Evolutionary conservation across 768 basidiomycete genomes (phyloP), one percentile per base, ranked within the genome.

Genomic region (Phaeotremella skinneri): DNA sequence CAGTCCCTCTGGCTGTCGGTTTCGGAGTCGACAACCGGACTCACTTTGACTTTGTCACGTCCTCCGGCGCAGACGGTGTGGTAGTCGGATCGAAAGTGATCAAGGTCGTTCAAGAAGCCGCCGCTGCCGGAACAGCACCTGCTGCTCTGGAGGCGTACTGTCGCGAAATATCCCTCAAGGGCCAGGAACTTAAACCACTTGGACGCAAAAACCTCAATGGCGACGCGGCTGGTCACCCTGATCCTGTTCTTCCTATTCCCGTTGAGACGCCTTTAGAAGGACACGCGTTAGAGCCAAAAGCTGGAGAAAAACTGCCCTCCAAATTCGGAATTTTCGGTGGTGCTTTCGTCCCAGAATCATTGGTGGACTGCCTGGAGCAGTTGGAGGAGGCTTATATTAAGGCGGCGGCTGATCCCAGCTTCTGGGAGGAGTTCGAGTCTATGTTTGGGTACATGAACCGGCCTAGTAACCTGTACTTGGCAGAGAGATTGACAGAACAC

Each of bases 241-340:
- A 61, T 27, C 65, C 70, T 27, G 56, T 62, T 0, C 59, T 72
- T 27, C 71, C 63, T 42, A 68, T 69, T 43, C 43, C 69, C 45
- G 49, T 55, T 25, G 63, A 62, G 25, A 61, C 62, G 27, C 66
- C 72, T 3, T 39, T 59, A 30, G 67, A 62, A 34, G 58, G 66
- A 55, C 47, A 70, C 30, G 66, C 57, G 9, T 51, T 70, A n/a
- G 47, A 71, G 48, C 62, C 69, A 9, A 69, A 56, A 4, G 45
- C 45, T 21, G 59, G 57, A 7, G 68, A 70, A 3, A 73, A 68
- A 16, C 81, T 98, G 0, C 90, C 93, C 1, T 81, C 85, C 1
- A 83, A 91, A 49, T 99, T 99, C 68, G 96, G 96, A 34, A 82
- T 91, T 61, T 99, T 93, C 72, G 96, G 96, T 31, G 96, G 96